A percentile compares a stretch with the other conserved stretches of the same genome.
Conservation (phyloP, 176 grass and related monocot species). For the Calamus simplicifolius region DNA sequence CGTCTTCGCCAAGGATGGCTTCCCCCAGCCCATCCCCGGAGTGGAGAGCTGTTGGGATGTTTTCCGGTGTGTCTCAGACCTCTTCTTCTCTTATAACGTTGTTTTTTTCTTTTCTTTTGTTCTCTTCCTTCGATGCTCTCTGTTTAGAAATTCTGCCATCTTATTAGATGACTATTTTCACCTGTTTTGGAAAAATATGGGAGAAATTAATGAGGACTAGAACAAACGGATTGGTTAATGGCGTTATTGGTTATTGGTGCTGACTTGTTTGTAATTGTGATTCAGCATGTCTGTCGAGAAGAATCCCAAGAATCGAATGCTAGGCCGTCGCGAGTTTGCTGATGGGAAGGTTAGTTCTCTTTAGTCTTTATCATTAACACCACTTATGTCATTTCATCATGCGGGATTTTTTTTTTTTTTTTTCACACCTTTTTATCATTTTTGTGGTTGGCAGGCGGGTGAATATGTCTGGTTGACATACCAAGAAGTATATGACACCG, state of each 20-base stretch:
- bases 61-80: slow-evolving; percentile 65
- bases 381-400: background rate
- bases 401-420: background rate
- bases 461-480: slow-evolving; percentile 71
- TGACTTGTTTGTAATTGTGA: background rate
- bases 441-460: slow-evolving; percentile 33
- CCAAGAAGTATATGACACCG: slow-evolving; percentile 46
- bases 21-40: slow-evolving; percentile 26
- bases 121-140: too few relatives aligned
- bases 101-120: too few relatives aligned
- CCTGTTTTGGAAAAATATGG: too few relatives aligned
- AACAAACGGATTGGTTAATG: background rate
- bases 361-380: background rate
- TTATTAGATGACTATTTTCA: too few relatives aligned
- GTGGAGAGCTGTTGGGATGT: slow-evolving; percentile 69
- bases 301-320: slow-evolving; percentile 61
- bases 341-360: slow-evolving; percentile 46
- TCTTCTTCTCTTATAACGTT: background rate
- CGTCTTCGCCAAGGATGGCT: slow-evolving; percentile 61
- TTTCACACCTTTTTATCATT: too few relatives aligned
- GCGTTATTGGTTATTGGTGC: background rate
- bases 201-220: too few relatives aligned
- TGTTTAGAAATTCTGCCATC: too few relatives aligned
- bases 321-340: slow-evolving; percentile 43
- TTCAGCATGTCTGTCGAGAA: slow-evolving; percentile 61